A percentile compares a stretch with the other conserved stretches of the same genome.
phyloP scores from a whole-genome alignment of 495 filamentous ascomycete genomes.

The Staphylotrichum longicolle region DNA sequence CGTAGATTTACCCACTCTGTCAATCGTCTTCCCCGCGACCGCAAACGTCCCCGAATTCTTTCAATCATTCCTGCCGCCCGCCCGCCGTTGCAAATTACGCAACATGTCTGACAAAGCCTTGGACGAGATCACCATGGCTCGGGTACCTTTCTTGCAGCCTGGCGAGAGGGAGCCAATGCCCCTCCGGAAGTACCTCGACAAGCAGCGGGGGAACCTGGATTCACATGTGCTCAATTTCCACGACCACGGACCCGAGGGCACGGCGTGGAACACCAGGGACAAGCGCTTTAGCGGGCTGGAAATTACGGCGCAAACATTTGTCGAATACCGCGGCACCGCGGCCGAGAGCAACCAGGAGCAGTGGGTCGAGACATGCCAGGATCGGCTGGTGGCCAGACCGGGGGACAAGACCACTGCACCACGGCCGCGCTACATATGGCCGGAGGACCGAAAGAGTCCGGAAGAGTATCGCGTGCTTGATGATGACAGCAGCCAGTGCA shows the following conservation, averaged over 20 bases:
- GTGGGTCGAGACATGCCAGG: not conserved
- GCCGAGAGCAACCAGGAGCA: not conserved
- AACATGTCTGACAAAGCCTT: not conserved
- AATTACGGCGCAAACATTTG: not conserved
- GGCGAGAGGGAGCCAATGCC: not conserved
- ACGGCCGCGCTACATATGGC: no score
- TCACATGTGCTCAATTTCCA: not conserved
- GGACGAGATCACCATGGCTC: not conserved
- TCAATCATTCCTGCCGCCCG: not conserved
- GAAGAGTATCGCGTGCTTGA: no score
- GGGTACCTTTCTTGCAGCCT: not conserved
- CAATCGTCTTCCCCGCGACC: not conserved
- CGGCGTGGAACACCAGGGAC: not conserved
- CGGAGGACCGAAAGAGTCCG: no score
- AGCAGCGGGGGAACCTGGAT: not conserved
- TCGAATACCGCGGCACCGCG: not conserved
- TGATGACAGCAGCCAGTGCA: no score
- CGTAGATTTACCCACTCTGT: not conserved
- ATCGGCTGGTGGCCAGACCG: no score
- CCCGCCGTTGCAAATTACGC: not conserved
- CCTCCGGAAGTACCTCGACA: not conserved
- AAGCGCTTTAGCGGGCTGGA: not conserved
- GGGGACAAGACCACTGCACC: no score
- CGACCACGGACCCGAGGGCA: not conserved
- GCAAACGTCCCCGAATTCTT: not conserved